phyloP scores from a whole-genome alignment of 2,329 filamentous ascomycete species.

The Verticillium longisporum region DNA sequence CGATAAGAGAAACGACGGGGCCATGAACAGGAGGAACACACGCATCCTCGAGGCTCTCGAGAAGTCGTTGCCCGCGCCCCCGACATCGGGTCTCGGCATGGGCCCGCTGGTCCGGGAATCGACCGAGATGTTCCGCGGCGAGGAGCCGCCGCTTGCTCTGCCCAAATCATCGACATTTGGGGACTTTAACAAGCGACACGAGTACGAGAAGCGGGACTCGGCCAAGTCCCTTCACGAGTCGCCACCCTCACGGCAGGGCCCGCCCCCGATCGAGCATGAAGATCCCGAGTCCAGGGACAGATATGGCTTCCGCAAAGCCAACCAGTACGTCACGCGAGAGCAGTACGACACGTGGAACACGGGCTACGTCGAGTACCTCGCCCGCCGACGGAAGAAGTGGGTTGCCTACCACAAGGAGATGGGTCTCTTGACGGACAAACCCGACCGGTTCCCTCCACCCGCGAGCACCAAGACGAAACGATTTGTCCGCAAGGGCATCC shows the following conservation, averaged over 20 bases:
- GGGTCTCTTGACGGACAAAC: constrained; percentile 63
- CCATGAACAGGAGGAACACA: constrained; percentile 24
- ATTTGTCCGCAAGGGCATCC: constrained; percentile 88
- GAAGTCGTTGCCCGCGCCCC: constrained; percentile 23
- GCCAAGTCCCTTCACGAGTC: constrained; percentile 29
- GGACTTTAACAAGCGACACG: constrained; percentile 16
- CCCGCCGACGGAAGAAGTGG: constrained; percentile 77
- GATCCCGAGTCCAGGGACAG: constrained; percentile 59
- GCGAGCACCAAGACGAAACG: constrained; percentile 78
- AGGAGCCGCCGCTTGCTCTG: constrained; percentile 7
- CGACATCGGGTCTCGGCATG: constrained; percentile 2
- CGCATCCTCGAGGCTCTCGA: constrained; percentile 33
- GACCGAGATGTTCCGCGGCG: constrained; percentile 25
- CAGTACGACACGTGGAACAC: constrained; percentile 79
- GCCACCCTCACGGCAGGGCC: constrained; percentile 1
- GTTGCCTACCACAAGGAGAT: constrained; percentile 67
- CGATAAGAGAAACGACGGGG: constrained; percentile 28
- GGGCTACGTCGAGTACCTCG: constrained; percentile 68
- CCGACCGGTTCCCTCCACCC: constrained; percentile 71
- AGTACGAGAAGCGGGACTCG: constrained; percentile 41
- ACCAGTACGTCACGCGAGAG: constrained; percentile 66
- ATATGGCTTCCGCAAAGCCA: constrained; percentile 88
- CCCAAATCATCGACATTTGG: constrained; percentile 4
- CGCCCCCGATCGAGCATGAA: constrained; percentile 29
- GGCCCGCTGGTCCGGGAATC: constrained; percentile 22